Base-by-base conservation (phyloP, 495 filamentous ascomycete genomes). In the Chaetomium tenue region DNA sequence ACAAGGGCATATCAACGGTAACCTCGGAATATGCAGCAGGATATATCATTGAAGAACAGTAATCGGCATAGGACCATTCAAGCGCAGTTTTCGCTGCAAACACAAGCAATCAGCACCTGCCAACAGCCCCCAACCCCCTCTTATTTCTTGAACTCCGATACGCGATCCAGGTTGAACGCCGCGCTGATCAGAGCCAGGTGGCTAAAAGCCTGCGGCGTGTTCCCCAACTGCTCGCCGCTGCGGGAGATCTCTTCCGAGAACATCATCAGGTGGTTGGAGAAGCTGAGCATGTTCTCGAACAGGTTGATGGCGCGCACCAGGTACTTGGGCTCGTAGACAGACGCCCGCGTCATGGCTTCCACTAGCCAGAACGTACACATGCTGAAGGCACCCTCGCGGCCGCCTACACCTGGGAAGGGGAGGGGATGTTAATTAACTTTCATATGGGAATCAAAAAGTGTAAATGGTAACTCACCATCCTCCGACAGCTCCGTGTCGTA, bases 281-380 rank as follows among this genome's bases (percentile, higher is more conserved):
- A 91, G 63, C 79, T 82, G 46, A 91, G 76, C 77, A 90, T 86
- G 71, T 89, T 90, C 76, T 91, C 88, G 67, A 90, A 91, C 39
- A 88, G 76, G 58, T 84, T 85, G 62, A 89, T 78, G 18, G 88
- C 88, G 9, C 83, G 80, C 46, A 80, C 79, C 39, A 86, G 77
- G 60, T 90, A 87, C 50, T 84, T 82, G 11, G 80, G 78, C 67
- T 90, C 86, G 65, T 88, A 84, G n/a, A 85, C 81, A 55, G 83
- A 81, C 20, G 84, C 88, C 44, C 88, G 81, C 26, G 87, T 88
- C 76, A 91, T 78, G n/a, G 88, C 87, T 71, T 90, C 88, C 4
- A 90, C 86, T 5, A 90, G 82, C 88, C 88, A 90, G 73, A 89
- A 91, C 0, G 88, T 91, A 63, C 88, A 88, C 88, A 91, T 90